Conservation (phyloP, 2,329 filamentous ascomycete genomes). For the Alternaria burnsii region DNA sequence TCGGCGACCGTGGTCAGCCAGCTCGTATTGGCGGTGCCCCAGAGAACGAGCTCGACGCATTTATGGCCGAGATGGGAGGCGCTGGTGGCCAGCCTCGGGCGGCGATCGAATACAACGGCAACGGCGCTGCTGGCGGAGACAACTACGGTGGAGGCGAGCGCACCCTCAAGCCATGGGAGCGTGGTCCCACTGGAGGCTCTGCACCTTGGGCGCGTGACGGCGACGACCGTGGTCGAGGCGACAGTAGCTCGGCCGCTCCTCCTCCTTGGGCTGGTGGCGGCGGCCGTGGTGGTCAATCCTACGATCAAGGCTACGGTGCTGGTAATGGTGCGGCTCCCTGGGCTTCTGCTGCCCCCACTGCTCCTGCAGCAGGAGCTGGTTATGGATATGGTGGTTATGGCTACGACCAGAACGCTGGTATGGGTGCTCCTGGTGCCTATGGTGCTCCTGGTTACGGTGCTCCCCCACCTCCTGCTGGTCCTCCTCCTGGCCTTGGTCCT, state of each 20-base stretch:
- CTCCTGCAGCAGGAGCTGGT: constrained; percentile 37
- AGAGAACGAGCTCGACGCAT: constrained; percentile 95
- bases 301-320: constrained; percentile 38
- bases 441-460: constrained; percentile 54
- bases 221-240: constrained; percentile 53
- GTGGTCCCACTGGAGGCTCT: constrained; percentile 81
- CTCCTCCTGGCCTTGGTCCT: constrained; percentile 65
- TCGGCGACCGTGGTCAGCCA: constrained; percentile 62
- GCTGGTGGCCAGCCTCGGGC: constrained; percentile 70
- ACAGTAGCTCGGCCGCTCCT: constrained; percentile 50
- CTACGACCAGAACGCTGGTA: constrained; percentile 39
- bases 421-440: constrained; percentile 51
- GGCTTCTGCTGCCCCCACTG: constrained; percentile 51
- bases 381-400: constrained; percentile 56
- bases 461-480: constrained; percentile 55
- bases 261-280: constrained; percentile 52
- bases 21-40: constrained; percentile 75
- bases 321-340: constrained; percentile 49
- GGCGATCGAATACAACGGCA: constrained; percentile 69
- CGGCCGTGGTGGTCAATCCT: constrained; percentile 43
- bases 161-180: constrained; percentile 85
- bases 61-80: constrained; percentile 96
- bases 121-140: constrained; percentile 52
- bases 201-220: constrained; percentile 73
- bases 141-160: constrained; percentile 58